A percentile compares a stretch with the other conserved stretches of the same genome.
phyloP scores from a whole-genome alignment of 176 grass and related monocot species.

The Metroxylon sagu region DNA sequence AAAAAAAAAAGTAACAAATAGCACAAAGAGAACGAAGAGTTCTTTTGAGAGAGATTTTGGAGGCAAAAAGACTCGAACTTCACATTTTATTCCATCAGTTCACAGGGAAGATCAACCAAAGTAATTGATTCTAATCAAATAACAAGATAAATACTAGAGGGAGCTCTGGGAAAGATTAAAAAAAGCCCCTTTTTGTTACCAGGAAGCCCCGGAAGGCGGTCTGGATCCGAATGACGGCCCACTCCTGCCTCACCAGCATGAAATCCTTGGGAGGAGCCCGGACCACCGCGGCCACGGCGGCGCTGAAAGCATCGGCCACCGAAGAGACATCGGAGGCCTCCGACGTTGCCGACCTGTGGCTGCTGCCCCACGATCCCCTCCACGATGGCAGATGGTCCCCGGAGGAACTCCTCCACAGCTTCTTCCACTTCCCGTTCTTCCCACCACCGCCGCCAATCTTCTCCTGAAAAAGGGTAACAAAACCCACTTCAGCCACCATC shows the following conservation, averaged over 20 bases:
- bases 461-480: not conserved
- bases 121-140: too few relatives aligned
- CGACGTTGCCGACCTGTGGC: constrained; percentile 31
- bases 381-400: constrained; percentile 41
- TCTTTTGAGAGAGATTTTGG: too few relatives aligned
- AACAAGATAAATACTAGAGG: too few relatives aligned
- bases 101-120: too few relatives aligned
- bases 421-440: constrained; percentile 67
- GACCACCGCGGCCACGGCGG: constrained; percentile 57
- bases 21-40: too few relatives aligned
- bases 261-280: constrained; percentile 81
- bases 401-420: constrained; percentile 69
- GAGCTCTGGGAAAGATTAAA: not conserved
- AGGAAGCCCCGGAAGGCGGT: constrained; percentile 81
- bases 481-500: not conserved
- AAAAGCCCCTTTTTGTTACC: constrained; percentile 23
- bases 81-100: too few relatives aligned
- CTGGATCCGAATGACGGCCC: constrained; percentile 88
- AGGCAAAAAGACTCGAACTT: too few relatives aligned
- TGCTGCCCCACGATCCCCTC: constrained; percentile 33
- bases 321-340: constrained; percentile 62
- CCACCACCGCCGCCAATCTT: constrained; percentile 7
- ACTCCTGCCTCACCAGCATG: constrained; percentile 76
- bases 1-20: too few relatives aligned
- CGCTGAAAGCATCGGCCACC: constrained; percentile 43